These are phyloP conservation scores for Trichosporon sp. DNA, from an alignment of 1,284 basidiomycete species.

Conservation along the genomic window DNA sequence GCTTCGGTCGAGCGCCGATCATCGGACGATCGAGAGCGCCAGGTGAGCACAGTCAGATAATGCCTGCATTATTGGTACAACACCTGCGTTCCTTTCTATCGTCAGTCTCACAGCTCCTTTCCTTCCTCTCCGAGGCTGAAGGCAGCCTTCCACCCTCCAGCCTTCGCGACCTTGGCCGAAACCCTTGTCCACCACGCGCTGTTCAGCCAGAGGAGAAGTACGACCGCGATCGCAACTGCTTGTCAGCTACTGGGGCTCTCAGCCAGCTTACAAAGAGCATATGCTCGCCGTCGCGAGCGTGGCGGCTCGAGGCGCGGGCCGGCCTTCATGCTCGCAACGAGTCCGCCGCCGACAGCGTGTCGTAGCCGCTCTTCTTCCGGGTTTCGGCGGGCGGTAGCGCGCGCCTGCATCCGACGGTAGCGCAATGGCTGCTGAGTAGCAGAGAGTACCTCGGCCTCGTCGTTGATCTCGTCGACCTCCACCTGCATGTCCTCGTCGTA, in stretches of 20 bases:
- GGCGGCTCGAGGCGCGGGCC: constrained; percentile 10
- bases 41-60: not conserved
- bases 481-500: not conserved
- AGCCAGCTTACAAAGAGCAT: constrained; percentile 11
- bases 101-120: not conserved
- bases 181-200: constrained; percentile 22
- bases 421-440: not conserved
- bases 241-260: constrained; percentile 1
- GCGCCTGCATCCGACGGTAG: not conserved
- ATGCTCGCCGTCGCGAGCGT: not conserved
- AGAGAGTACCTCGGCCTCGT: not conserved
- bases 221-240: constrained; percentile 21
- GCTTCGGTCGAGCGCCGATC: no score
- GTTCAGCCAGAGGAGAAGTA: constrained; percentile 24
- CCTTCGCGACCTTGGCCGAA: not conserved
- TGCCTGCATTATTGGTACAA: not conserved
- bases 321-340: constrained; percentile 38
- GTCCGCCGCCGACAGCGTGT: constrained; percentile 27
- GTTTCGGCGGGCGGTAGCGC: not conserved
- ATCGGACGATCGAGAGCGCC: not conserved
- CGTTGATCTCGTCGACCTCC: not conserved
- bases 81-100: not conserved
- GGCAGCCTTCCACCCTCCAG: constrained; percentile 15
- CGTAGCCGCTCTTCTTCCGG: not conserved
- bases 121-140: not conserved